These are phyloP conservation scores for Daldinia vernicosa DNA, from an alignment of 495 filamentous ascomycete genomes.

Conservation along the genomic window DNA sequence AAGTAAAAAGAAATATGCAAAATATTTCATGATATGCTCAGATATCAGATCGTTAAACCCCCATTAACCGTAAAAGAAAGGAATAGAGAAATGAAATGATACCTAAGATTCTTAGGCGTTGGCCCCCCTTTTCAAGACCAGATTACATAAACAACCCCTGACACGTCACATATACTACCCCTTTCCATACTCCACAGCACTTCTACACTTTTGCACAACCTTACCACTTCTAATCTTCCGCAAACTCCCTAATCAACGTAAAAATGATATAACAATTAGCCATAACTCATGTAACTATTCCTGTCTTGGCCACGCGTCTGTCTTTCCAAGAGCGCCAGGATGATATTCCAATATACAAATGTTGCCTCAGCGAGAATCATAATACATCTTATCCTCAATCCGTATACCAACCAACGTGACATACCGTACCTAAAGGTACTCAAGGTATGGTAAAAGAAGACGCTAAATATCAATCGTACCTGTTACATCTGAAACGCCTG, in stretches of 20 bases:
- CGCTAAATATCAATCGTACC: constrained; percentile 5
- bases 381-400: constrained; percentile 2
- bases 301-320: background rate
- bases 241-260: background rate
- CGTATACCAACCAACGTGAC: background rate
- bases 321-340: background rate
- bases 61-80: no score
- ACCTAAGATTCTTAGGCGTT: no score
- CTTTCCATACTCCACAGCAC: no score
- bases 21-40: no score
- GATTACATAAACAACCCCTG: no score
- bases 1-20: no score
- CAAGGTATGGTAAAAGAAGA: background rate
- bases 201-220: no score
- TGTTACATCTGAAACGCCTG: constrained; percentile 25
- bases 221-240: background rate
- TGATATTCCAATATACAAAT: constrained; percentile 1
- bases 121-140: no score
- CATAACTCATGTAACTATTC: background rate
- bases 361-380: background rate
- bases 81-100: no score
- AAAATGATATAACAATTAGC: background rate
- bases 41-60: no score
- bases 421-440: no score
- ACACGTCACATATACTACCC: no score